Evolutionary conservation across 2,329 filamentous ascomycete genomes (phyloP).

Genomic region (Aspergillus pseudoviridinutans): DNA sequence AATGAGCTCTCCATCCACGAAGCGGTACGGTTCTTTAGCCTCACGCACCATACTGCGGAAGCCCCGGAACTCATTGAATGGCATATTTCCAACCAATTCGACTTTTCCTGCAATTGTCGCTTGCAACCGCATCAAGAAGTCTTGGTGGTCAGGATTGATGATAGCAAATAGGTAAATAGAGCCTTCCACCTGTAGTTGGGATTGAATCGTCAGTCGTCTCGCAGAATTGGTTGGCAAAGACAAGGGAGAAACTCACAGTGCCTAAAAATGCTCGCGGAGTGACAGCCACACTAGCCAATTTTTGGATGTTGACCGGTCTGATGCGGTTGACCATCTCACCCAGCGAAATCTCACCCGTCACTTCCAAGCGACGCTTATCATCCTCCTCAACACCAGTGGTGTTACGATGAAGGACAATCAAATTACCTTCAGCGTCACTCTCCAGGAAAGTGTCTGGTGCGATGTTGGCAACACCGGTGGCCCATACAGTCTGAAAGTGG

Average conservation of each 20-base stretch:
- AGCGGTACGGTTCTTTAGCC: conserved; percentile 73
- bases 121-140: conserved; percentile 81
- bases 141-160: conserved; percentile 67
- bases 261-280: conserved; percentile 80
- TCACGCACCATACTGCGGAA: conserved; percentile 70
- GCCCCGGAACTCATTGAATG: conserved; percentile 76
- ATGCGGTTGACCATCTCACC: conserved; percentile 95
- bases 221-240: neutral
- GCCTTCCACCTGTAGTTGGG: conserved; percentile 67
- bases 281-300: conserved; percentile 63
- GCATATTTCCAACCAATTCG: conserved; percentile 65
- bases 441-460: conserved; percentile 73
- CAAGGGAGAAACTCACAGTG: conserved; percentile 59
- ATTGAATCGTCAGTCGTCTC: neutral
- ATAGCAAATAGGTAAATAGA: conserved; percentile 85
- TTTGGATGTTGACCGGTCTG: conserved; percentile 65
- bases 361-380: conserved; percentile 65
- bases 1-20: conserved; percentile 88
- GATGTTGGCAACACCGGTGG: conserved; percentile 70
- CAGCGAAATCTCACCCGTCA: conserved; percentile 76
- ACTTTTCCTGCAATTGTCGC: conserved; percentile 63
- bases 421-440: conserved; percentile 81
- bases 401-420: conserved; percentile 76
- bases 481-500: conserved; percentile 78
- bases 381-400: conserved; percentile 67